A percentile compares a stretch with the other conserved stretches of the same genome.
Conservation (phyloP, 2,329 filamentous ascomycete genomes). For the Colletotrichum truncatum region DNA sequence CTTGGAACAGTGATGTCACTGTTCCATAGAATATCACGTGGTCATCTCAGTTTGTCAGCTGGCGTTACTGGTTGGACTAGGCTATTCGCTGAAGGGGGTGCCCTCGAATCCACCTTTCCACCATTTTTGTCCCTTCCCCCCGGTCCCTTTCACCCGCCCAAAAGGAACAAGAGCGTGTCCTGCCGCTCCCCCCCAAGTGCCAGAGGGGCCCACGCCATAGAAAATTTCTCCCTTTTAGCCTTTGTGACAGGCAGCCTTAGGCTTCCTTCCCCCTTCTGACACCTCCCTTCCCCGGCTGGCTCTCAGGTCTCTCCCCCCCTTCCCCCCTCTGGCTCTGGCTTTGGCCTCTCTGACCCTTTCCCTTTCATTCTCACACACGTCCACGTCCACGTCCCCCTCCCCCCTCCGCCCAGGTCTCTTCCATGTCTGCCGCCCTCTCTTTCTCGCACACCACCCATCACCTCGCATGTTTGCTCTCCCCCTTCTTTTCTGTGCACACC, state of each 20-base stretch:
- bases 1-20: neutral
- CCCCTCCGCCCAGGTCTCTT: conserved; percentile 30
- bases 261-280: conserved; percentile 18
- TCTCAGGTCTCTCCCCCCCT: conserved; percentile 1
- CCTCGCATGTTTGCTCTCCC: conserved; percentile 33
- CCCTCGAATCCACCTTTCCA: neutral
- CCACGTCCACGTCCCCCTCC: conserved; percentile 19
- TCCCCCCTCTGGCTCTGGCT: conserved; percentile 5
- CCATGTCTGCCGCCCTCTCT: conserved; percentile 29
- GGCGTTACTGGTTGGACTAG: neutral
- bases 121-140: neutral
- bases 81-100: neutral
- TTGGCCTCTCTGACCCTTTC: neutral
- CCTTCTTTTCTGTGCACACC: conserved; percentile 37
- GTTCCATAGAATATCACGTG: conserved; percentile 1
- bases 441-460: conserved; percentile 32
- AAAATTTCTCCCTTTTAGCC: conserved; percentile 31
- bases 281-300: conserved; percentile 25
- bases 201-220: conserved; percentile 20
- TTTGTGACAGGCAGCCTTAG: conserved; percentile 23
- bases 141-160: neutral
- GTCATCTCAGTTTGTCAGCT: neutral
- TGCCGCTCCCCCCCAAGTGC: neutral
- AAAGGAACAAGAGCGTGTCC: neutral
- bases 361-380: conserved; percentile 4